A percentile compares a stretch with the other conserved stretches of the same genome.
These are phyloP conservation scores for Amylocystis lapponica DNA, from an alignment of 768 basidiomycete genomes.

Conservation along the genomic window DNA sequence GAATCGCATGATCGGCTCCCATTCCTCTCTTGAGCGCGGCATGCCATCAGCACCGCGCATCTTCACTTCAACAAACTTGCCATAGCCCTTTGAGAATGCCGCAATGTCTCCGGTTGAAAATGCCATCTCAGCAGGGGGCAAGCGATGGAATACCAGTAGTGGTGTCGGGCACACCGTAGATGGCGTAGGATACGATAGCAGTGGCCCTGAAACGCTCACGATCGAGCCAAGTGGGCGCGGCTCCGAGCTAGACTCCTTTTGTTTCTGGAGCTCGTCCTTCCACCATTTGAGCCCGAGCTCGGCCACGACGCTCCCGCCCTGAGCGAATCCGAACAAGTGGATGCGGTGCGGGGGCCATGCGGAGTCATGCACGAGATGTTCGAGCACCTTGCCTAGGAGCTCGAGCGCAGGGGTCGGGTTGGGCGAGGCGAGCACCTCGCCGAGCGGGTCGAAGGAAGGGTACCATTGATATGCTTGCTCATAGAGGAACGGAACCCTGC, in stretches of 20 bases:
- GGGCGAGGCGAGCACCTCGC: constrained; percentile 62
- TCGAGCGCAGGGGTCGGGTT: constrained; percentile 69
- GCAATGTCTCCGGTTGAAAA: constrained; percentile 40
- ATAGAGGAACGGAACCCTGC: constrained; percentile 72
- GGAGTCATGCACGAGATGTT: constrained; percentile 54
- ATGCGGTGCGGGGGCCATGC: constrained; percentile 64
- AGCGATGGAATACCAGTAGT: constrained; percentile 52
- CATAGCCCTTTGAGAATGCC: constrained; percentile 59
- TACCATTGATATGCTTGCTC: constrained; percentile 87
- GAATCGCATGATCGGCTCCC: constrained; percentile 81
- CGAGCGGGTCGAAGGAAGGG: constrained; percentile 71
- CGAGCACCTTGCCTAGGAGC: constrained; percentile 45
- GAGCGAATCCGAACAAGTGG: constrained; percentile 84
- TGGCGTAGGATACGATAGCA: constrained; percentile 74
- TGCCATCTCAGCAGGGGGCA: constrained; percentile 38
- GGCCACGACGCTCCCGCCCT: constrained; percentile 74
- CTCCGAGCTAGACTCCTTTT: not conserved
- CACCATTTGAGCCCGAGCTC: constrained; percentile 62
- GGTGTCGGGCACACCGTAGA: constrained; percentile 51
- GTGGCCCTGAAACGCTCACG: constrained; percentile 62
- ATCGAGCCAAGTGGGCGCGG: constrained; percentile 53
- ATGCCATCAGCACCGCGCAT: constrained; percentile 50
- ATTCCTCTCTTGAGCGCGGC: constrained; percentile 71
- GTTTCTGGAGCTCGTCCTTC: constrained; percentile 14
- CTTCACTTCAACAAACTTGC: constrained; percentile 41